Percentiles rank a stretch among this genome's conserved stretches.
phyloP scores from a whole-genome alignment of 179 eudicot species.

The Amaranthus tricolor region DNA sequence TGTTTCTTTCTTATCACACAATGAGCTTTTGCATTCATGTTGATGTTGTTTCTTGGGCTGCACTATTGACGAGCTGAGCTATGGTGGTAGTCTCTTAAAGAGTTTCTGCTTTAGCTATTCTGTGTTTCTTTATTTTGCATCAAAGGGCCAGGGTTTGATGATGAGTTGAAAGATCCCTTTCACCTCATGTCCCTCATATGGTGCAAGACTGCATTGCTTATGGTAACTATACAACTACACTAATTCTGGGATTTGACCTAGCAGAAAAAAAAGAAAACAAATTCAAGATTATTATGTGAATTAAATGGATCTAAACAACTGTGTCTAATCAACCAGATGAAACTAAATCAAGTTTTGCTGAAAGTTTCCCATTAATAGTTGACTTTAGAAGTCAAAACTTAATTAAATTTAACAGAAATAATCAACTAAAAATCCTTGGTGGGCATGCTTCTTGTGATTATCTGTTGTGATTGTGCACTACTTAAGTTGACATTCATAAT shows the following conservation, averaged over 20 bases:
- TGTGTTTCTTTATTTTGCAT: background rate
- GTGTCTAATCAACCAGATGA: no score
- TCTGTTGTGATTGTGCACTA: background rate
- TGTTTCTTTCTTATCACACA: background rate
- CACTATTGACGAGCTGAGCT: background rate
- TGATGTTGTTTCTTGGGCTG: slow-evolving; percentile 2
- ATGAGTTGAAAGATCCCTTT: background rate
- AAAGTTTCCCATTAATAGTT: no score
- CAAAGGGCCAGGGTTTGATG: background rate
- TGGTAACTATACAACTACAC: background rate
- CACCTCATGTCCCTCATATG: no score
- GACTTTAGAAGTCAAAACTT: no score
- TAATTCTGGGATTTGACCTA: no score
- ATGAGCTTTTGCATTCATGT: background rate
- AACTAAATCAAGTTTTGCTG: no score
- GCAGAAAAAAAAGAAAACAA: no score
- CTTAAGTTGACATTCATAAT: background rate
- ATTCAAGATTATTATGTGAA: no score
- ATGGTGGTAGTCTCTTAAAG: background rate
- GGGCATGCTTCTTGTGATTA: background rate
- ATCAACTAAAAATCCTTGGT: background rate
- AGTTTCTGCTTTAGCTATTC: background rate
- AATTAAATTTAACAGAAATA: no score
- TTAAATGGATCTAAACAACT: no score
- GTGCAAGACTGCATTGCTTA: background rate